Percentiles rank a stretch among this genome's conserved stretches.
phyloP scores from a whole-genome alignment of 495 filamentous ascomycete genomes.

The Penicillium coprophilum region DNA sequence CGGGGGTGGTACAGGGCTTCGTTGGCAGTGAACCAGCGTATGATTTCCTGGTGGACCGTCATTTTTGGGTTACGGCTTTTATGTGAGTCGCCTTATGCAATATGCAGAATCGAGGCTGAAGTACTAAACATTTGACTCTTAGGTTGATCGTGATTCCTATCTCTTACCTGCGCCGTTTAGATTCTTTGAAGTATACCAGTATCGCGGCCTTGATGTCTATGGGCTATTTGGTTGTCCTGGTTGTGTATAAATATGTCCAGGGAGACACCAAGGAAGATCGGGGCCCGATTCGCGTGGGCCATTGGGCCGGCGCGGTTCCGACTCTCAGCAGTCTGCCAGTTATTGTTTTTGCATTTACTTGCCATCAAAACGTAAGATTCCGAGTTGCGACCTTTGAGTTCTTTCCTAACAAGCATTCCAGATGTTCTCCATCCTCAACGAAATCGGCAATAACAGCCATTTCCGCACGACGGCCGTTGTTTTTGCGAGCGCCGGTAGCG shows the following conservation, averaged over 20 bases:
- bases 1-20: constrained; percentile 82
- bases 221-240: constrained; percentile 86
- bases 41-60: constrained; percentile 77
- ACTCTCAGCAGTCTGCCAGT: constrained; percentile 86
- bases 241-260: constrained; percentile 81
- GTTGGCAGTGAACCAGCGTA: constrained; percentile 57
- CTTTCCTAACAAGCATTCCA: constrained; percentile 34
- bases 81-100: constrained; percentile 56
- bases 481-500: constrained; percentile 75
- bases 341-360: constrained; percentile 97
- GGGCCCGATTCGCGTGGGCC: constrained; percentile 68
- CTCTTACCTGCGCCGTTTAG: constrained; percentile 84
- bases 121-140: constrained; percentile 17
- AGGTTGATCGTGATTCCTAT: constrained; percentile 93
- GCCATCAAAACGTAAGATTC: constrained; percentile 84
- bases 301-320: constrained; percentile 75
- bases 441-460: constrained; percentile 83
- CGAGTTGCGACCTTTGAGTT: not conserved
- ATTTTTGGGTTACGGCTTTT: constrained; percentile 98
- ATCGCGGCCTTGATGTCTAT: constrained; percentile 89
- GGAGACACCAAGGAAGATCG: constrained; percentile 73
- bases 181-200: constrained; percentile 96
- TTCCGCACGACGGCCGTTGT: constrained; percentile 80
- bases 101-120: not conserved
- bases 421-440: constrained; percentile 99